Conservation (phyloP, 2,329 filamentous ascomycete species). For the Metarhizium robertsii region DNA sequence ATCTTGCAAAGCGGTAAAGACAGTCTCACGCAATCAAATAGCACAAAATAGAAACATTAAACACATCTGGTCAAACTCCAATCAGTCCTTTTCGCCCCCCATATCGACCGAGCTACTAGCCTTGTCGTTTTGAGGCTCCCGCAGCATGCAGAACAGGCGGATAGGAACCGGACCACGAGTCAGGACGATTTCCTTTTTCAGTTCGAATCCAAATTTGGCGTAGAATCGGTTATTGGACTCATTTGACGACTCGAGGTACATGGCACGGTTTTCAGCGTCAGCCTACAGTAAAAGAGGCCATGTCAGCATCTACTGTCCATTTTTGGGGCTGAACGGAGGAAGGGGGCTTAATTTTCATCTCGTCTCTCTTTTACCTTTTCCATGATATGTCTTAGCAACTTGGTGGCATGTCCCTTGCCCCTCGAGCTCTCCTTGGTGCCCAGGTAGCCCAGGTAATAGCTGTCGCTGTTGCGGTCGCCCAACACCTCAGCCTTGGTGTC, state of each 20-base stretch:
- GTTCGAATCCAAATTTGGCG: constrained; percentile 63
- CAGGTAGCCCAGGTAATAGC: constrained; percentile 78
- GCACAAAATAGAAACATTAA: background rate
- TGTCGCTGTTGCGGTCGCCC: constrained; percentile 54
- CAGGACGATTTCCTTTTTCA: constrained; percentile 54
- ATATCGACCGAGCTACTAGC: constrained; percentile 3
- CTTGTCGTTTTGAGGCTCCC: constrained; percentile 47
- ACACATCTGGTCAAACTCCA: constrained; percentile 8
- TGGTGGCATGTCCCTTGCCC: constrained; percentile 63
- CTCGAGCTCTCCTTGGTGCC: constrained; percentile 64
- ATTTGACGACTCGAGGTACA: constrained; percentile 74
- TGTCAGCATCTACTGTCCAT: background rate
- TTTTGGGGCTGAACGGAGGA: no score
- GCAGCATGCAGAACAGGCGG: constrained; percentile 70
- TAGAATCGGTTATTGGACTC: constrained; percentile 62
- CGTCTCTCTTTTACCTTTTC: constrained; percentile 33
- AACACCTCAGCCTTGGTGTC: constrained; percentile 61
- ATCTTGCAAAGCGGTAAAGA: no score
- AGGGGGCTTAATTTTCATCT: background rate
- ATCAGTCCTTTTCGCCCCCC: constrained; percentile 2
- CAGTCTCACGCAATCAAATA: no score
- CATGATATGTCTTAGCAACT: constrained; percentile 62
- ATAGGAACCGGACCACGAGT: constrained; percentile 49
- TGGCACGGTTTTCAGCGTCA: constrained; percentile 55
- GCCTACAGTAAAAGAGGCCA: constrained; percentile 36